Percentiles rank a stretch among this genome's conserved stretches.
Evolutionary conservation across 148 eudicot genomes (phyloP).

Genomic region (Agrostemma githago): DNA sequence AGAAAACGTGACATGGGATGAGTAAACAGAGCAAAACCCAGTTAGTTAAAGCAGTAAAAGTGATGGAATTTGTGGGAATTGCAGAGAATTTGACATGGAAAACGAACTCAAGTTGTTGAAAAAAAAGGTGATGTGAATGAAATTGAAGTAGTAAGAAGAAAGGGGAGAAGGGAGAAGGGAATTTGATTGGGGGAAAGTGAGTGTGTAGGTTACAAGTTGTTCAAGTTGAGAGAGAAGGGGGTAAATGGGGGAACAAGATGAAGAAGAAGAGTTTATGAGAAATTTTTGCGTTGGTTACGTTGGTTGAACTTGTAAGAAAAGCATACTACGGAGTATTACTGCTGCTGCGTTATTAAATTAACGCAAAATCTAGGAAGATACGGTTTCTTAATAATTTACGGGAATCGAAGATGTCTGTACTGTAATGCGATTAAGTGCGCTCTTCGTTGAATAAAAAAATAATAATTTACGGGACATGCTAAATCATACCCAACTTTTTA

Average conservation of each 20-base stretch:
- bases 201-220: conserved; percentile 5
- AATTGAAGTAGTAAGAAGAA: not conserved
- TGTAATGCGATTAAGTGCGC: no score
- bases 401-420: no score
- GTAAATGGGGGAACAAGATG: not conserved
- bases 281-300: conserved; percentile 6
- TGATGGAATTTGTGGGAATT: not conserved
- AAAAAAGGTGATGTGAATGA: not conserved
- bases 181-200: not conserved
- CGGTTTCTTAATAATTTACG: no score
- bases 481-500: no score
- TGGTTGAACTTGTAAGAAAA: not conserved
- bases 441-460: no score
- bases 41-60: not conserved
- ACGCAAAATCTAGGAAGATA: no score
- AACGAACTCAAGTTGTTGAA: not conserved
- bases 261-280: not conserved
- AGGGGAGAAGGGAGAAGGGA: no score
- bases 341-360: no score
- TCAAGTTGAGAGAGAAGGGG: conserved; percentile 19
- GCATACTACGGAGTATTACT: no score
- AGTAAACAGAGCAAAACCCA: not conserved
- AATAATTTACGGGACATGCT: no score
- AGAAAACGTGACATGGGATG: no score
- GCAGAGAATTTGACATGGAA: not conserved